Conservation (phyloP, 2,329 filamentous ascomycete genomes). For the Aspergillus costaricaensis region DNA sequence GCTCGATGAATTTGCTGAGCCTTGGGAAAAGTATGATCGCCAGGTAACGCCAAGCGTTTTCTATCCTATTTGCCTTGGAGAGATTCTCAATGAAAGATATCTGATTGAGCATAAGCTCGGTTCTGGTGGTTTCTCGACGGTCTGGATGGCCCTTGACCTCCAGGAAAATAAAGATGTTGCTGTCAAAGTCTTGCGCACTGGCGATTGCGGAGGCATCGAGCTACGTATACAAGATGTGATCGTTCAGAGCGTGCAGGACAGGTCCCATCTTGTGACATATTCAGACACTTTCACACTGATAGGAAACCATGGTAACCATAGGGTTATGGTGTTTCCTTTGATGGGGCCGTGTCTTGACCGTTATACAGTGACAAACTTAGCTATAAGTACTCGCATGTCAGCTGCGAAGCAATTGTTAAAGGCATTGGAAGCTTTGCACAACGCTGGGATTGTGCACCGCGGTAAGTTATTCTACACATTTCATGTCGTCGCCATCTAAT, state of each 20-base stretch:
- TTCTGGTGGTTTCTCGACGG: constrained; percentile 25
- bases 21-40: constrained; percentile 21
- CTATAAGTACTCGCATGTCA: constrained; percentile 29
- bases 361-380: constrained; percentile 11
- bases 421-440: constrained; percentile 27
- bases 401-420: constrained; percentile 31
- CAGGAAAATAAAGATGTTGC: constrained; percentile 24
- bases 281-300: constrained; percentile 23
- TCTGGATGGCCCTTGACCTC: constrained; percentile 30
- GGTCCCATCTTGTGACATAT: constrained; percentile 24
- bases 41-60: constrained; percentile 14
- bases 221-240: constrained; percentile 25
- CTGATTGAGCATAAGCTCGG: constrained; percentile 29
- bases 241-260: constrained; percentile 19
- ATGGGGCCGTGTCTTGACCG: constrained; percentile 22
- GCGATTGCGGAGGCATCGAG: constrained; percentile 22
- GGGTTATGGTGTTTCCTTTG: constrained; percentile 27
- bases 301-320: constrained; percentile 17
- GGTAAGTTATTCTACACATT: constrained; percentile 17
- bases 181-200: constrained; percentile 25
- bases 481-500: constrained; percentile 10
- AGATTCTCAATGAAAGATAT: constrained; percentile 27
- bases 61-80: constrained; percentile 22
- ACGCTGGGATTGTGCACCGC: constrained; percentile 31
- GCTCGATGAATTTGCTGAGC: constrained; percentile 20